phyloP scores from a whole-genome alignment of 306 rosid species.

The Rubus parviflorus region DNA sequence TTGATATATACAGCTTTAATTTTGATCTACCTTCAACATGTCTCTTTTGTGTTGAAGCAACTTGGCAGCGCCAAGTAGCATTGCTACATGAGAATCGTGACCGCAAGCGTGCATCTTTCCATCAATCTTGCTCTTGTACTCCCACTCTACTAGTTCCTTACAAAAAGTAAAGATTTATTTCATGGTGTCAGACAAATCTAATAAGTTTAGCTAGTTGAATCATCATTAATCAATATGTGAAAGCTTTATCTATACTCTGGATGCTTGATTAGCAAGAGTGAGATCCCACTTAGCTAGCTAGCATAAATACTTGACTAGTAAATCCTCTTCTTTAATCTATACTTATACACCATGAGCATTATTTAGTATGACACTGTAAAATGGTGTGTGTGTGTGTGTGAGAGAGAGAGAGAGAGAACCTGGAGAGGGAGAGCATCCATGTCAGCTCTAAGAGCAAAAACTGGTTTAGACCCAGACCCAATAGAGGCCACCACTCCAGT shows the following conservation, averaged over 20 bases:
- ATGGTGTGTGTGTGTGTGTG: background rate
- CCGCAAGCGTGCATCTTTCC: conserved; percentile 58
- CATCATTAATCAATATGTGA: background rate
- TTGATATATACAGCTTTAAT: background rate
- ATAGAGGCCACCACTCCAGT: conserved; percentile 40
- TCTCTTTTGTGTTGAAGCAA: conserved; percentile 34
- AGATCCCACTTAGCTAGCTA: no score
- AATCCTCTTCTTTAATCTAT: no score
- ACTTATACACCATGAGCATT: background rate
- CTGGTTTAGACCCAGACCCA: conserved; percentile 31
- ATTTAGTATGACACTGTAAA: background rate
- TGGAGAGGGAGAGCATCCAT: conserved; percentile 52
- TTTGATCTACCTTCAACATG: conserved; percentile 5
- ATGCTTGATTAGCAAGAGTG: no score
- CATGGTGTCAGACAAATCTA: background rate
- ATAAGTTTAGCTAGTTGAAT: background rate
- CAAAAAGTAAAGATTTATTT: background rate
- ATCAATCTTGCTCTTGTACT: conserved; percentile 46
- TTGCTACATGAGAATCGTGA: conserved; percentile 56
- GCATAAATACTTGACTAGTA: no score
- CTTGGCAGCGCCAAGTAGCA: conserved; percentile 59
- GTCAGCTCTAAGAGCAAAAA: conserved; percentile 46
- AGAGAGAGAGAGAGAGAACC: conserved; percentile 14
- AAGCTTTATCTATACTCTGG: background rate
- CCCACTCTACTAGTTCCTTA: conserved; percentile 52